Evolutionary conservation across 2,329 filamentous ascomycete species (phyloP).

Genomic region (Geosmithia putterillii): DNA sequence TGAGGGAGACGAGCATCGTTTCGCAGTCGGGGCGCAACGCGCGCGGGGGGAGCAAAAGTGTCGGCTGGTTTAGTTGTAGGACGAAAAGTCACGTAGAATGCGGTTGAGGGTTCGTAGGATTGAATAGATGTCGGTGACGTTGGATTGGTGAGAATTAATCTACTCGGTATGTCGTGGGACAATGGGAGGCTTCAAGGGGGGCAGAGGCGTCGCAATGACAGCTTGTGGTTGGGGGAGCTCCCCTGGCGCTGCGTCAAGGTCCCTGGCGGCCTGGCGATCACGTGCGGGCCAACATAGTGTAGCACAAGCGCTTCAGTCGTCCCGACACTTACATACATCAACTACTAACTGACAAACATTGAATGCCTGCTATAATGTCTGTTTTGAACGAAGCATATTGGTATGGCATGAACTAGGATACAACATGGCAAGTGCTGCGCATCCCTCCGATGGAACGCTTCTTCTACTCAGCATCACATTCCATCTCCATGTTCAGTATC

Average conservation of each 20-base stretch:
- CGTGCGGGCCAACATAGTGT: not conserved
- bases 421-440: too few species aligned
- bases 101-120: not conserved
- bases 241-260: not conserved
- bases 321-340: too few species aligned
- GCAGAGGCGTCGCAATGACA: not conserved
- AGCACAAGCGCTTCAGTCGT: too few species aligned
- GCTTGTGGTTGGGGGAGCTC: not conserved
- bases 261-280: not conserved
- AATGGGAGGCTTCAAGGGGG: not conserved
- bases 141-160: too few species aligned
- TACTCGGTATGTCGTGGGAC: too few species aligned
- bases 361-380: too few species aligned
- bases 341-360: too few species aligned
- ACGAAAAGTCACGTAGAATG: not conserved
- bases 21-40: slow-evolving; percentile 2
- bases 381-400: too few species aligned
- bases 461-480: too few species aligned
- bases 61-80: not conserved
- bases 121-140: not conserved
- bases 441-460: too few species aligned
- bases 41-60: not conserved
- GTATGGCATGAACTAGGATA: too few species aligned
- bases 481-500: too few species aligned
- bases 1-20: slow-evolving; percentile 89